Percentiles rank a stretch among this genome's conserved stretches.
phyloP scores from a whole-genome alignment of 495 filamentous ascomycete species.

The Aspergillus coremiiformis region DNA sequence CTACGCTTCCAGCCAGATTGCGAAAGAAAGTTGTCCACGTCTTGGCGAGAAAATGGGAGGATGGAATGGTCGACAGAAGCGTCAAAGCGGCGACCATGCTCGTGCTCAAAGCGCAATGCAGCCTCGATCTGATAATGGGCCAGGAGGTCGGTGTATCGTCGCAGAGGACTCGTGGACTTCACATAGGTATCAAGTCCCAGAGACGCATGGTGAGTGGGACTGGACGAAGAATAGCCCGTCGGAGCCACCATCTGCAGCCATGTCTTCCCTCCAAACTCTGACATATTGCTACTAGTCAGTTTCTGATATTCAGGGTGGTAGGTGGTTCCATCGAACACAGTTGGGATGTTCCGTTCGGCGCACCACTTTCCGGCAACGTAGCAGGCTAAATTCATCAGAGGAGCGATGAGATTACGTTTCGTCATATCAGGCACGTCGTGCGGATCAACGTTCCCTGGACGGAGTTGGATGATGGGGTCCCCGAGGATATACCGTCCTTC shows the following conservation, averaged over 20 bases:
- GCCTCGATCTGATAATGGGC: constrained; percentile 89
- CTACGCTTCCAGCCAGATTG: constrained; percentile 26
- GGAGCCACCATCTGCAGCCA: constrained; percentile 40
- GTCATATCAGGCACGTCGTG: constrained; percentile 36
- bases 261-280: constrained; percentile 23
- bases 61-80: constrained; percentile 30
- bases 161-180: constrained; percentile 79
- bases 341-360: constrained; percentile 64
- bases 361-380: constrained; percentile 69
- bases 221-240: constrained; percentile 39
- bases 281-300: constrained; percentile 31
- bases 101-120: constrained; percentile 61
- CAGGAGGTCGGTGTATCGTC: constrained; percentile 77
- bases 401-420: constrained; percentile 42
- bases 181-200: constrained; percentile 65
- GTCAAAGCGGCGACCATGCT: constrained; percentile 45
- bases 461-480: constrained; percentile 48
- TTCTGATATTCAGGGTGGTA: constrained; percentile 48
- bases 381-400: constrained; percentile 74
- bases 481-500: constrained; percentile 36
- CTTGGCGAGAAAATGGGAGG: constrained; percentile 55
- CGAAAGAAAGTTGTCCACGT: constrained; percentile 45
- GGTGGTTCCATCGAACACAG: constrained; percentile 65
- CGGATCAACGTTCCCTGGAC: constrained; percentile 22
- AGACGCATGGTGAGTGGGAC: constrained; percentile 46